A percentile compares a stretch with the other conserved stretches of the same genome.
Conservation (phyloP, 192 early-diverging fungal genomes). For the Backusella psychrophila region DNA sequence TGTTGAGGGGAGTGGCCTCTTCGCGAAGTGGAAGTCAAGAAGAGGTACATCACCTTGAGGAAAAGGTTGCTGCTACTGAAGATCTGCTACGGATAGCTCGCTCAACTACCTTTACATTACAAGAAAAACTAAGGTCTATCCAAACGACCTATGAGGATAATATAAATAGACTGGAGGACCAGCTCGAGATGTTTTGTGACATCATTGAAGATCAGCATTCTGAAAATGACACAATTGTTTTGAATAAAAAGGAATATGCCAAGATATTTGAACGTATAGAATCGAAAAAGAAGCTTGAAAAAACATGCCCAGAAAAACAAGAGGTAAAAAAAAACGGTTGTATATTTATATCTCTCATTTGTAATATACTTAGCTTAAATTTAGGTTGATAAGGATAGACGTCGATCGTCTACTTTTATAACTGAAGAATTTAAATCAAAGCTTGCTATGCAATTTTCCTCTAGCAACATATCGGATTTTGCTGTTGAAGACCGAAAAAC, state of each 20-base stretch:
- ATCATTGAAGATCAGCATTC: slow-evolving; percentile 35
- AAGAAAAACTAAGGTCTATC: slow-evolving; percentile 65
- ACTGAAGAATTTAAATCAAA: slow-evolving; percentile 31
- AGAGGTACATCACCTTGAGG: slow-evolving; percentile 58
- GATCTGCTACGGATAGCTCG: slow-evolving; percentile 66
- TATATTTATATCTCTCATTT: not conserved
- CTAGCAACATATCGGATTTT: slow-evolving; percentile 27
- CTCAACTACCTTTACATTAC: slow-evolving; percentile 70
- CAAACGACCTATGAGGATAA: slow-evolving; percentile 65
- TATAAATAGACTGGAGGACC: slow-evolving; percentile 30
- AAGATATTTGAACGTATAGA: slow-evolving; percentile 30
- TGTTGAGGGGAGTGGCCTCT: not conserved
- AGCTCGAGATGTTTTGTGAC: slow-evolving; percentile 16
- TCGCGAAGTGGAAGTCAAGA: not conserved
- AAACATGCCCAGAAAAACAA: not conserved
- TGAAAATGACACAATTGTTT: slow-evolving; percentile 21
- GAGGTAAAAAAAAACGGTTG: not conserved
- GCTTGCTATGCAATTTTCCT: slow-evolving; percentile 30
- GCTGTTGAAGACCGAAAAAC: slow-evolving; percentile 4
- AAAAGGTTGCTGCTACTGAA: slow-evolving; percentile 34
- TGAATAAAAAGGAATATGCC: slow-evolving; percentile 3
- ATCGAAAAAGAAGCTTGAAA: slow-evolving; percentile 26
- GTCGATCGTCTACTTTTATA: slow-evolving; percentile 4
- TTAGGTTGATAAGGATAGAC: not conserved
- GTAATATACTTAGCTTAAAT: not conserved